Evolutionary conservation across 176 grass and related monocot species (phyloP).

Genomic region (Eragrostis nindensis): DNA sequence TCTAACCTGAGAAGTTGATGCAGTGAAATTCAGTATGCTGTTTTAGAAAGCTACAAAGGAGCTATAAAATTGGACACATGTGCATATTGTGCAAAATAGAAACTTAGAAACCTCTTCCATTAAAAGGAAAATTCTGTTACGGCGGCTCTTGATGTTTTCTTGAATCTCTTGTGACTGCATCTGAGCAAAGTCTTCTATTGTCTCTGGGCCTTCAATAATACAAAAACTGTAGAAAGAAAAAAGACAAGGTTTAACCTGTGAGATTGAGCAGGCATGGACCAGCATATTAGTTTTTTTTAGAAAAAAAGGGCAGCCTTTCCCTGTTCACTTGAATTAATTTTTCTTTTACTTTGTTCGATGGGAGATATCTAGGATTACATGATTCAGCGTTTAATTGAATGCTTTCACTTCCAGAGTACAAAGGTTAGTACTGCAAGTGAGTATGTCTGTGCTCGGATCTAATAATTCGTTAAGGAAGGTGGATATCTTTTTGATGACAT

Average conservation of each 20-base stretch:
- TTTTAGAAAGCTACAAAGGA: conserved; percentile 13
- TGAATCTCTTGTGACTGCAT: conserved; percentile 84
- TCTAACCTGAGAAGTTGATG: conserved; percentile 52
- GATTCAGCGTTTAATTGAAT: not conserved
- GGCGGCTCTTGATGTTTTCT: conserved; percentile 78
- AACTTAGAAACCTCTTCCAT: conserved; percentile 94
- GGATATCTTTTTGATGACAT: conserved; percentile 2
- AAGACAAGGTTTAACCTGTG: conserved; percentile 11
- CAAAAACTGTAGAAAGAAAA: conserved; percentile 63
- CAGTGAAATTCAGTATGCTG: not conserved
- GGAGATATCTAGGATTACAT: not conserved
- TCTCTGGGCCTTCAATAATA: conserved; percentile 96
- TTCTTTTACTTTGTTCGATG: not conserved
- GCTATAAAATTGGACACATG: not conserved
- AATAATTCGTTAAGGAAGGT: not conserved
- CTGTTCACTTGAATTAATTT: not conserved
- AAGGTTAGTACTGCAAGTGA: not conserved
- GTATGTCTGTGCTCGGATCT: not conserved
- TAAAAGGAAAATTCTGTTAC: conserved; percentile 90
- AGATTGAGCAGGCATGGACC: not conserved
- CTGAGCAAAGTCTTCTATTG: conserved; percentile 75
- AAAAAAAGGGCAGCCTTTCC: too few species aligned
- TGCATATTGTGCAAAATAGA: conserved; percentile 16
- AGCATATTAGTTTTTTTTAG: not conserved
- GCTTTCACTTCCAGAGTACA: not conserved